Percentiles rank a stretch among this genome's conserved stretches.
phyloP scores from a whole-genome alignment of 2,329 filamentous ascomycete species.

The Leptographium procerum region DNA sequence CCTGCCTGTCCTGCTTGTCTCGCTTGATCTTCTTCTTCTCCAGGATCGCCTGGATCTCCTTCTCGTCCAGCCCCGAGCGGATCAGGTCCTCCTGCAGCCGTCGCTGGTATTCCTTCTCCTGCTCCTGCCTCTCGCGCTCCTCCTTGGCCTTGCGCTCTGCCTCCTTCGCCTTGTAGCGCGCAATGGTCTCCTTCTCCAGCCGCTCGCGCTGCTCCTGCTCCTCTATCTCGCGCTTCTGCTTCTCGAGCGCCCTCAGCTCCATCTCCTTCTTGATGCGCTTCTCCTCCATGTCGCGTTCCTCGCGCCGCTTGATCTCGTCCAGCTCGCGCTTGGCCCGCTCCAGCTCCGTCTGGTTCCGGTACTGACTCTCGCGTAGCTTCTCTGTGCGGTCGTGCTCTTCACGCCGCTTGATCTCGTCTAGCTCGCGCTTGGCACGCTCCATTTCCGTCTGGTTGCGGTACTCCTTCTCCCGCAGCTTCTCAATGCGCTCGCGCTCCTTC shows the following conservation, averaged over 20 bases:
- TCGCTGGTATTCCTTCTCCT: slow-evolving; percentile 42
- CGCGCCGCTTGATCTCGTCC: slow-evolving; percentile 30
- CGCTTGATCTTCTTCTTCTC: slow-evolving; percentile 39
- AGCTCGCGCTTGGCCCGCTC: slow-evolving; percentile 33
- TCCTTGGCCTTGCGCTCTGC: slow-evolving; percentile 35
- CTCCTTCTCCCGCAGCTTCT: slow-evolving; percentile 31
- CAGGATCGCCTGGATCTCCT: slow-evolving; percentile 46
- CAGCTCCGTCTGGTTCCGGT: slow-evolving; percentile 39
- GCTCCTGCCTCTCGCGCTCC: slow-evolving; percentile 34
- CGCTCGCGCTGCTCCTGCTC: slow-evolving; percentile 33
- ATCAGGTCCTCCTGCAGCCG: slow-evolving; percentile 46
- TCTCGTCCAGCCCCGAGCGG: slow-evolving; percentile 46
- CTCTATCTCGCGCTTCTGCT: slow-evolving; percentile 32
- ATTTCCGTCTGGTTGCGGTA: slow-evolving; percentile 33
- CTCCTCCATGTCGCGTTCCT: slow-evolving; percentile 38
- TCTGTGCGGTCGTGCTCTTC: slow-evolving; percentile 20
- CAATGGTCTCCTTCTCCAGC: slow-evolving; percentile 39
- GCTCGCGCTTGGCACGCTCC: slow-evolving; percentile 20
- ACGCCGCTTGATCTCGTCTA: slow-evolving; percentile 26
- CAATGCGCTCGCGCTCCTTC: slow-evolving; percentile 34
- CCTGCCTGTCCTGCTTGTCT: slow-evolving; percentile 19
- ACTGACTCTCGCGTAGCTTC: slow-evolving; percentile 25
- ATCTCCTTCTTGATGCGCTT: slow-evolving; percentile 40
- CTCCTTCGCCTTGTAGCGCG: slow-evolving; percentile 39
- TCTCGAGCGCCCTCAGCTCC: slow-evolving; percentile 34